A percentile compares a stretch with the other conserved stretches of the same genome.
These are phyloP conservation scores for Lepiota brunneoincarnata DNA, from an alignment of 768 basidiomycete species.

Conservation along the genomic window DNA sequence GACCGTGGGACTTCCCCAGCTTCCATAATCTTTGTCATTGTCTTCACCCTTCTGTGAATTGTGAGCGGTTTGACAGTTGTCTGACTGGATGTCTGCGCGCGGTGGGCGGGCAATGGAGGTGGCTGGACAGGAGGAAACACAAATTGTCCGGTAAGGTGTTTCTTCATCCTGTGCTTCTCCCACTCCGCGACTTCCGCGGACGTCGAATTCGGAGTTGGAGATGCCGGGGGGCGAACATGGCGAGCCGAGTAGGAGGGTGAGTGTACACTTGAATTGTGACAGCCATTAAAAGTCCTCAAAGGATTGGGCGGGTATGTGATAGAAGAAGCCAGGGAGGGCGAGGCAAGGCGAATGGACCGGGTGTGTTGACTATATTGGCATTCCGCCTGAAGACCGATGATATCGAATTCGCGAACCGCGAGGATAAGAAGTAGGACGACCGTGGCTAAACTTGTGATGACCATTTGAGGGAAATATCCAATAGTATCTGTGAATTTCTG, in stretches of 20 bases:
- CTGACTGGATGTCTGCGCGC: constrained; percentile 1
- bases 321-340: constrained; percentile 15
- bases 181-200: constrained; percentile 34
- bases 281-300: neutral
- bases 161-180: constrained; percentile 32
- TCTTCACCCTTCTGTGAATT: constrained; percentile 27
- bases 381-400: constrained; percentile 12
- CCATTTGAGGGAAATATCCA: constrained; percentile 60
- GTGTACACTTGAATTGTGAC: neutral
- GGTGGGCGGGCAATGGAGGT: constrained; percentile 17
- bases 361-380: constrained; percentile 12
- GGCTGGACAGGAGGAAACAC: constrained; percentile 39
- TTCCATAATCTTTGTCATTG: constrained; percentile 32
- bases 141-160: constrained; percentile 37
- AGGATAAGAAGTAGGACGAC: constrained; percentile 41
- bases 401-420: constrained; percentile 39
- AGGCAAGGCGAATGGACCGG: constrained; percentile 15
- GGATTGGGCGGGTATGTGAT: neutral
- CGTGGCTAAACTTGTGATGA: constrained; percentile 38
- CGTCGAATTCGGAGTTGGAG: constrained; percentile 25
- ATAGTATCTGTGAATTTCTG: constrained; percentile 38
- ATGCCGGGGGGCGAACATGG: constrained; percentile 24
- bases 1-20: constrained; percentile 25
- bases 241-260: neutral
- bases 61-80: constrained; percentile 11